phyloP scores from a whole-genome alignment of 495 filamentous ascomycete genomes.

The Daldinia bambusicola region DNA sequence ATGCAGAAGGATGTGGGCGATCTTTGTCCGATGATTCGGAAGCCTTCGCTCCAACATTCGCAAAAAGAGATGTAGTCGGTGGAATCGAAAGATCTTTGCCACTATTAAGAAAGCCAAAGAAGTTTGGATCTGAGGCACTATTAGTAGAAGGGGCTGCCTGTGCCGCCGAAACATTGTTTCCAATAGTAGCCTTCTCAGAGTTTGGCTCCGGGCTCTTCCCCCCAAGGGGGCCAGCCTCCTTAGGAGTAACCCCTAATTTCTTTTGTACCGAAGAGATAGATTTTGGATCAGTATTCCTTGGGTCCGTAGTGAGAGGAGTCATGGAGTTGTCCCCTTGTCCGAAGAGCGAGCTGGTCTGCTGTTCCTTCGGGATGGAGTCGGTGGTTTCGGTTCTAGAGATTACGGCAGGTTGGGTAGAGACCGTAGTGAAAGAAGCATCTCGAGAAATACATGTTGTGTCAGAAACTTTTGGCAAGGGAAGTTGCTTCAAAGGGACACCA shows the following conservation, averaged over 20 bases:
- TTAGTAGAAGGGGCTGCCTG: background rate
- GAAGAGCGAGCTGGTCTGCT: conserved; percentile 6
- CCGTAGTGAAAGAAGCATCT: background rate
- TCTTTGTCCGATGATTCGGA: conserved; percentile 19
- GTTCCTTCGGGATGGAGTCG: background rate
- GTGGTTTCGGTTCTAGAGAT: background rate
- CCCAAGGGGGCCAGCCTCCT: background rate
- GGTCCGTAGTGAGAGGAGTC: background rate
- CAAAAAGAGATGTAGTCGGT: background rate
- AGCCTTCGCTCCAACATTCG: background rate
- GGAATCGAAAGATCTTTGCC: conserved; percentile 16
- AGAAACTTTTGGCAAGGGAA: conserved; percentile 2
- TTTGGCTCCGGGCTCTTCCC: background rate
- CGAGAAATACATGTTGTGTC: background rate
- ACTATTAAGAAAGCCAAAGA: conserved; percentile 11
- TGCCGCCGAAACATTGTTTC: background rate
- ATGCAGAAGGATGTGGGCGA: background rate
- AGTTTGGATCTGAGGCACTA: background rate
- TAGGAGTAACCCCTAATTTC: background rate
- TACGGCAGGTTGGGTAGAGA: background rate
- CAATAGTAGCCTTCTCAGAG: conserved; percentile 22
- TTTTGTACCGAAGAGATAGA: background rate
- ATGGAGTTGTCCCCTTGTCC: background rate
- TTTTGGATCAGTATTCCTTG: background rate
- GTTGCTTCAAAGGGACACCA: background rate